phyloP scores from a whole-genome alignment of 352 stramenopile genomes.

The Pythium aristosporum region DNA sequence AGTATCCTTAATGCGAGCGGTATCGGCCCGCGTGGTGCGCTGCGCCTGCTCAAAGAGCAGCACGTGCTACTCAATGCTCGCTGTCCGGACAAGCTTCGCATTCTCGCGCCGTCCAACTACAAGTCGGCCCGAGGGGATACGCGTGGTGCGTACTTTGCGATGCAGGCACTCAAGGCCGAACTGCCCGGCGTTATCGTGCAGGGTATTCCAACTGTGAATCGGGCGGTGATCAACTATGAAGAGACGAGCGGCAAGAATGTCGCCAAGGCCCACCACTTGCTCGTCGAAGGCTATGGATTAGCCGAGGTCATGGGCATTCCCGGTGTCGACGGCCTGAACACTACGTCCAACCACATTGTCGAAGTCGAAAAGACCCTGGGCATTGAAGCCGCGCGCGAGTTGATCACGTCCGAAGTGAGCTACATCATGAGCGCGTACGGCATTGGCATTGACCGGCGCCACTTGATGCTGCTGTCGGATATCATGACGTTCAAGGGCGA shows the following conservation, averaged over 20 bases:
- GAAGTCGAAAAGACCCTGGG: constrained; percentile 96
- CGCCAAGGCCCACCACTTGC: constrained; percentile 92
- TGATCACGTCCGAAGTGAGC: constrained; percentile 97
- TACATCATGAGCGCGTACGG: constrained; percentile 99
- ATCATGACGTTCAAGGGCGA: constrained; percentile 99
- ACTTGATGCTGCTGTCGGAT: constrained; percentile 98
- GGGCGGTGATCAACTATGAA: constrained; percentile 98
- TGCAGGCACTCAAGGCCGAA: constrained; percentile 95
- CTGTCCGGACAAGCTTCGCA: constrained; percentile 81
- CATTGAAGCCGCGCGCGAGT: constrained; percentile 97
- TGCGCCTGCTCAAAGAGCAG: constrained; percentile 82
- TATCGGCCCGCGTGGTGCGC: constrained; percentile 57
- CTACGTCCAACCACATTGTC: constrained; percentile 99
- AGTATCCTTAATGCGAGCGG: constrained; percentile 90
- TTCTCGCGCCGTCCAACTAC: constrained; percentile 83
- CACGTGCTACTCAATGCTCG: constrained; percentile 83
- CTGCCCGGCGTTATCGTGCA: constrained; percentile 95
- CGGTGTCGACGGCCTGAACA: constrained; percentile 95
- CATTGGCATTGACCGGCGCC: constrained; percentile 98
- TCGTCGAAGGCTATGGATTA: constrained; percentile 98
- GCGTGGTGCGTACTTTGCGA: constrained; percentile 89
- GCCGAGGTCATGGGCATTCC: constrained; percentile 97
- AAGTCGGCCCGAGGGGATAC: constrained; percentile 79
- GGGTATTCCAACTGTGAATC: constrained; percentile 96
- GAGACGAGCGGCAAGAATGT: constrained; percentile 68